Evolutionary conservation across 306 rosid species (phyloP).

Genomic region (Begonia masoniana): DNA sequence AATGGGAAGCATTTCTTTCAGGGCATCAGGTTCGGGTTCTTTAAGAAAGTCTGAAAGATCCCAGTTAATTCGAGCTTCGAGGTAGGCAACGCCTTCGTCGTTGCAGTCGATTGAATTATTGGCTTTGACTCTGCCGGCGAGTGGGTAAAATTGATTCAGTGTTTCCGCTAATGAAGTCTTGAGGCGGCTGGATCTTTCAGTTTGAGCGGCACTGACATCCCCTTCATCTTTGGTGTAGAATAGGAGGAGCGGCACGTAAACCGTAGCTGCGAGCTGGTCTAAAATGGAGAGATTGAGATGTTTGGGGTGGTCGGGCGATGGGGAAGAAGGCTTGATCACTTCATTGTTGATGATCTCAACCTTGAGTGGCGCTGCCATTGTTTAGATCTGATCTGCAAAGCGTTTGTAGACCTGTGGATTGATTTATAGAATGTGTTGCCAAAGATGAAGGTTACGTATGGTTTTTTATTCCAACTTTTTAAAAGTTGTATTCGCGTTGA

Average conservation of each 20-base stretch:
- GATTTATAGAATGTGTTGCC: no score
- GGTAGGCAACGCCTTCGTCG: conserved; percentile 12
- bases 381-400: no score
- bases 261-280: conserved; percentile 9
- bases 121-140: conserved; percentile 34
- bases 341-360: conserved; percentile 7
- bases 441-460: no score
- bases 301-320: conserved; percentile 11
- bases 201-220: neutral
- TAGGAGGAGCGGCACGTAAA: conserved; percentile 13
- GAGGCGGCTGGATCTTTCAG: conserved; percentile 12
- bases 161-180: conserved; percentile 32
- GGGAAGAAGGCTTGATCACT: conserved; percentile 18
- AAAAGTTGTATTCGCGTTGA: no score
- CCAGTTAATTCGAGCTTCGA: conserved; percentile 8
- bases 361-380: neutral
- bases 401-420: no score
- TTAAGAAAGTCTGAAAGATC: conserved; percentile 10
- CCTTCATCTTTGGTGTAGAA: conserved; percentile 10
- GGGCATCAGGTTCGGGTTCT: conserved; percentile 1
- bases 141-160: conserved; percentile 28
- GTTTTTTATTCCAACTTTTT: no score
- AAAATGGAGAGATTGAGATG: conserved; percentile 6
- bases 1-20: conserved; percentile 1
- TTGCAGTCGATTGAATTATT: conserved; percentile 6